Evolutionary conservation across 768 basidiomycete species (phyloP), one percentile per base, ranked within the genome.

Genomic region (Suillus discolor): DNA sequence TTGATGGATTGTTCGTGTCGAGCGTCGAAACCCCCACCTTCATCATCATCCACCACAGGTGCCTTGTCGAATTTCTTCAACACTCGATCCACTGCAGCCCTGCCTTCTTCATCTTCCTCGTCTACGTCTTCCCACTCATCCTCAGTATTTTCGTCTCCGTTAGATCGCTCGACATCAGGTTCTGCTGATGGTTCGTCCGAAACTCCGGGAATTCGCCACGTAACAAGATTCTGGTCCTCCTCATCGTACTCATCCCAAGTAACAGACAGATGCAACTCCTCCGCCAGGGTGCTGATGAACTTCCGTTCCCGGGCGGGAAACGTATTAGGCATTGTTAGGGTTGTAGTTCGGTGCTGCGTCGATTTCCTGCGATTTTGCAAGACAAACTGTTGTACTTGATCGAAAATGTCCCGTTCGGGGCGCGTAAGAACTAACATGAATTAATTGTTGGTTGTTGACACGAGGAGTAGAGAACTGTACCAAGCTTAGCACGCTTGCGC

Each of bases 231-330:
- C 72, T 87, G 82, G 66, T 93, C 92, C 55, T 93, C 81, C 8
- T 91, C 92, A 67, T 96, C 92, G 70, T 89, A 96, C 73, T 96
- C 96, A 73, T 99, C 97, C 94, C 96, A 99, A n/a, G 89, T 81
- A 34, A 96, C 73, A 25, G 78, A 83, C 15, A 99, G 83, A 73
- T 93, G 89, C 53, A 99, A 76, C 57, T 95, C 90, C 47, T 86
- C 83, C 6, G 91, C 89, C 25, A 99, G 82, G 34, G 85, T 87
- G 45, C 79, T 83, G 41, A 99, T 88, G 72, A 98, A 98, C 59
- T 81, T 82, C 51, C 92, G 84, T 67, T 99, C 96, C 49, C 88
- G 82, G 6, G 94, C 89, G 0, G 93, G 83, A 77, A 97, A 91
- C 18, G 82, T 83, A 72, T 97, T 97, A 28, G 85, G 86, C 81